Evolutionary conservation across 768 basidiomycete species (phyloP).

Genomic region (Lactifluus pinguis): DNA sequence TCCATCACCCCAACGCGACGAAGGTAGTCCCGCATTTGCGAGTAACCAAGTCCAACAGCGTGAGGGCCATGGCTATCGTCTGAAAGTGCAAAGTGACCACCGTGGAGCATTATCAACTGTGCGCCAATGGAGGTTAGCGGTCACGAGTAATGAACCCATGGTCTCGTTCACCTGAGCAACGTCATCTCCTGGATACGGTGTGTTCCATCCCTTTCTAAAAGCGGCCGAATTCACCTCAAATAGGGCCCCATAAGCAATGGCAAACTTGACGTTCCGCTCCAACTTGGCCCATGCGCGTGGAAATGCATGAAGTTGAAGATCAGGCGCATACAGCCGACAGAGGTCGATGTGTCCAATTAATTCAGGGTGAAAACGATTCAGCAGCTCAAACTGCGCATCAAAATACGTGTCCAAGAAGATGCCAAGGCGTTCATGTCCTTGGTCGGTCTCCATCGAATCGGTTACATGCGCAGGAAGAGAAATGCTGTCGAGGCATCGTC

Average conservation of each 20-base stretch:
- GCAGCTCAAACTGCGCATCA: slow-evolving; percentile 70
- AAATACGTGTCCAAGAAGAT: slow-evolving; percentile 64
- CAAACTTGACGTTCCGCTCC: slow-evolving; percentile 65
- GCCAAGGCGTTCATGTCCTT: slow-evolving; percentile 29
- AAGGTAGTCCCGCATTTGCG: slow-evolving; percentile 55
- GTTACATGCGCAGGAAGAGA: slow-evolving; percentile 22
- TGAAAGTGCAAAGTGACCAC: slow-evolving; percentile 77
- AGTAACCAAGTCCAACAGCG: slow-evolving; percentile 83
- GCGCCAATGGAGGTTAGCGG: neutral
- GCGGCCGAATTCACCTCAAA: slow-evolving; percentile 94
- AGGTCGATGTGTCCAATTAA: slow-evolving; percentile 92
- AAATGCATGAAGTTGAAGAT: slow-evolving; percentile 44
- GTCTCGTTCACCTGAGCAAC: slow-evolving; percentile 52
- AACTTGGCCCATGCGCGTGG: slow-evolving; percentile 55
- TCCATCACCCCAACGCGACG: slow-evolving; percentile 48
- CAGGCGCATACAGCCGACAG: slow-evolving; percentile 75
- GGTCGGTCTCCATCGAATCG: slow-evolving; percentile 22
- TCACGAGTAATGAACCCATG: slow-evolving; percentile 10
- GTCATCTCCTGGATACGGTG: slow-evolving; percentile 76
- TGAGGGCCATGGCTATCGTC: slow-evolving; percentile 94
- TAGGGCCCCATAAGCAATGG: slow-evolving; percentile 74
- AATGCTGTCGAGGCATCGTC: slow-evolving; percentile 44
- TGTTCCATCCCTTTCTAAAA: slow-evolving; percentile 82
- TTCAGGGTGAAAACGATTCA: slow-evolving; percentile 70
- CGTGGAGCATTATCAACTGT: slow-evolving; percentile 60